phyloP scores from a whole-genome alignment of 305 asterid species.

The Euphrasia arctica region DNA sequence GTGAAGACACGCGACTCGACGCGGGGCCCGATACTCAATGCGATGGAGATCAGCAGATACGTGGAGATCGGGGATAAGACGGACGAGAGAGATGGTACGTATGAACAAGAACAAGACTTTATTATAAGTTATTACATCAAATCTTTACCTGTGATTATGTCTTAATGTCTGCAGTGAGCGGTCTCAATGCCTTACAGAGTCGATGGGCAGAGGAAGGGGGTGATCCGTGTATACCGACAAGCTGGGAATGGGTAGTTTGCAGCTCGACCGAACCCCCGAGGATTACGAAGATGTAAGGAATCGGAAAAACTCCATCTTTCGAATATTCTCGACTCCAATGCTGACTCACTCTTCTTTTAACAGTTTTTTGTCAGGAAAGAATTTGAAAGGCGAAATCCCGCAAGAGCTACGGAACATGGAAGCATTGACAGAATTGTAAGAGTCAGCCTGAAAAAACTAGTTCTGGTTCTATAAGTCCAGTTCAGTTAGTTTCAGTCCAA shows the following conservation, averaged over 20 bases:
- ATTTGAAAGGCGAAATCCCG: slow-evolving; percentile 71
- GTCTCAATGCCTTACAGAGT: slow-evolving; percentile 52
- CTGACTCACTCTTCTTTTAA: slow-evolving; percentile 22
- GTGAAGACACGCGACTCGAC: slow-evolving; percentile 73
- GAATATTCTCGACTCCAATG: background rate
- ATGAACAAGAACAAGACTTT: background rate
- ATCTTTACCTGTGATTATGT: no score
- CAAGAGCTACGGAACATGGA: slow-evolving; percentile 70
- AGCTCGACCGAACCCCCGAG: slow-evolving; percentile 72
- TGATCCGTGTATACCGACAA: slow-evolving; percentile 81
- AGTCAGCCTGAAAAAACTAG: slow-evolving; percentile 1
- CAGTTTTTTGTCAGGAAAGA: slow-evolving; percentile 78
- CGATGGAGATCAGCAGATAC: slow-evolving; percentile 87
- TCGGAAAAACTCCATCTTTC: background rate
- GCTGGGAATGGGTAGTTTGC: slow-evolving; percentile 90
- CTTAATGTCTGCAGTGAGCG: slow-evolving; percentile 36
- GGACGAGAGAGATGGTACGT: slow-evolving; percentile 66
- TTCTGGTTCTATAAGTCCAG: no score
- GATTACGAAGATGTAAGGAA: slow-evolving; percentile 78
- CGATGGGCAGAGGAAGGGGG: slow-evolving; percentile 58
- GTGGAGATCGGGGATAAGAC: slow-evolving; percentile 72
- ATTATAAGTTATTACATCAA: no score
- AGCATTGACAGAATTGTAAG: slow-evolving; percentile 81
- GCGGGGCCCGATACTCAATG: slow-evolving; percentile 76
- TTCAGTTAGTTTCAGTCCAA: no score